A percentile compares a stretch with the other conserved stretches of the same genome.
phyloP scores from a whole-genome alignment of 805 yeast species.

The Kazachstania kunashirensis region DNA sequence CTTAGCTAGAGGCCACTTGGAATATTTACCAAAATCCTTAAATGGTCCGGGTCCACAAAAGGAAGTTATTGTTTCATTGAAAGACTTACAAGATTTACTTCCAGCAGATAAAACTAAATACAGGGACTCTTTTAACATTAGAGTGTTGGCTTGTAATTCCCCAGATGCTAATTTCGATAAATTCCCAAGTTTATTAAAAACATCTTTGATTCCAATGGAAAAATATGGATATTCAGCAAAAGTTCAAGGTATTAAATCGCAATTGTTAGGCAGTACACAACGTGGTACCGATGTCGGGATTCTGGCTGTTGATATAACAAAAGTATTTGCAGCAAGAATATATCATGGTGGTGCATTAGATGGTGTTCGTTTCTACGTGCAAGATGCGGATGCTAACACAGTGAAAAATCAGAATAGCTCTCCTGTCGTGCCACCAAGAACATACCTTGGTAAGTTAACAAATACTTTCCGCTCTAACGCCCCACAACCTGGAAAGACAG shows the following conservation, averaged over 20 bases:
- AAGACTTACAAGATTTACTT: conserved; percentile 33
- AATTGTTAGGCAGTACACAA: conserved; percentile 17
- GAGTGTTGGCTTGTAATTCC: conserved; percentile 51
- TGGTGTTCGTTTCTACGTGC: conserved; percentile 54
- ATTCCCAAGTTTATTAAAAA: conserved; percentile 28
- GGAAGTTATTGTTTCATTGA: conserved; percentile 40
- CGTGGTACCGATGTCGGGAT: conserved; percentile 25
- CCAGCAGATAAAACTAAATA: conserved; percentile 27
- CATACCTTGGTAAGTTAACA: conserved; percentile 30
- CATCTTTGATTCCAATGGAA: conserved; percentile 18
- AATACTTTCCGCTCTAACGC: conserved; percentile 17
- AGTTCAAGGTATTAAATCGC: conserved; percentile 23
- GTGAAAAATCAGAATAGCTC: neutral
- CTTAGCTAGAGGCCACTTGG: conserved; percentile 42
- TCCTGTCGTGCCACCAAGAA: conserved; percentile 42
- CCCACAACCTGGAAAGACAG: conserved; percentile 2
- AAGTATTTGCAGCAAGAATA: conserved; percentile 47
- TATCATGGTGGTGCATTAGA: conserved; percentile 73
- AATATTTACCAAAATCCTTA: conserved; percentile 45
- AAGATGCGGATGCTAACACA: conserved; percentile 1
- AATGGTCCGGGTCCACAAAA: conserved; percentile 56
- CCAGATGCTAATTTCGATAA: conserved; percentile 46
- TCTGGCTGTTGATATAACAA: conserved; percentile 22
- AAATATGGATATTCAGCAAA: conserved; percentile 19
- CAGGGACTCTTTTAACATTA: conserved; percentile 32